phyloP scores from a whole-genome alignment of 441 rosid species.

The Sinapis alba region DNA sequence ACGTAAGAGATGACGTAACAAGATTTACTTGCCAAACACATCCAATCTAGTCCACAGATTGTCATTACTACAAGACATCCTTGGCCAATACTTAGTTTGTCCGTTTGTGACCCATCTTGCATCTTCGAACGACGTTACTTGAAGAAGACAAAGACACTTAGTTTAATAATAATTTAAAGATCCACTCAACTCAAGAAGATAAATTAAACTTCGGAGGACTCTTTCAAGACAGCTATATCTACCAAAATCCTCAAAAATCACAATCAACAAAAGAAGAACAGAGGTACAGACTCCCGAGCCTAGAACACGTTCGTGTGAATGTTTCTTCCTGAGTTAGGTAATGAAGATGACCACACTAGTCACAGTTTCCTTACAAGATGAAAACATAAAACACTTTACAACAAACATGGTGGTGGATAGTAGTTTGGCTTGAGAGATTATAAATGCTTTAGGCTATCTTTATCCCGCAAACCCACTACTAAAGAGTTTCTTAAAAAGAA shows the following conservation, averaged over 20 bases:
- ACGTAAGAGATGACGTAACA: constrained; percentile 35
- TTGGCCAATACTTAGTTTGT: constrained; percentile 26
- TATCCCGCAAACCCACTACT: too few species aligned
- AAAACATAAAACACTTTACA: constrained; percentile 28
- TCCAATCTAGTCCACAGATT: constrained; percentile 19
- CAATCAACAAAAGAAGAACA: constrained; percentile 25
- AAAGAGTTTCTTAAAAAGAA: too few species aligned
- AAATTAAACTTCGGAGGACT: constrained; percentile 6
- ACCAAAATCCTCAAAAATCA: constrained; percentile 19
- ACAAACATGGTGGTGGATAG: constrained; percentile 1
- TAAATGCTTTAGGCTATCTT: too few species aligned
- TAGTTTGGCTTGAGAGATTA: constrained; percentile 16
- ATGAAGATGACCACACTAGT: constrained; percentile 16
- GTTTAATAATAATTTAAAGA: not conserved
- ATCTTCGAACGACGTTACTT: not conserved
- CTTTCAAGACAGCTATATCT: constrained; percentile 1
- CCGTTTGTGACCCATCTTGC: constrained; percentile 13
- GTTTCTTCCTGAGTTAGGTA: constrained; percentile 23
- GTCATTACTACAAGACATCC: constrained; percentile 14
- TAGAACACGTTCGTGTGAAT: constrained; percentile 25
- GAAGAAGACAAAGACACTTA: not conserved
- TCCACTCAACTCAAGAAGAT: not conserved
- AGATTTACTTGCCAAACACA: constrained; percentile 27
- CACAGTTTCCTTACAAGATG: not conserved
- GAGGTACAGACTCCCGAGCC: constrained; percentile 6